phyloP scores from a whole-genome alignment of 2,329 filamentous ascomycete species.

The Sphaerulina musiva region DNA sequence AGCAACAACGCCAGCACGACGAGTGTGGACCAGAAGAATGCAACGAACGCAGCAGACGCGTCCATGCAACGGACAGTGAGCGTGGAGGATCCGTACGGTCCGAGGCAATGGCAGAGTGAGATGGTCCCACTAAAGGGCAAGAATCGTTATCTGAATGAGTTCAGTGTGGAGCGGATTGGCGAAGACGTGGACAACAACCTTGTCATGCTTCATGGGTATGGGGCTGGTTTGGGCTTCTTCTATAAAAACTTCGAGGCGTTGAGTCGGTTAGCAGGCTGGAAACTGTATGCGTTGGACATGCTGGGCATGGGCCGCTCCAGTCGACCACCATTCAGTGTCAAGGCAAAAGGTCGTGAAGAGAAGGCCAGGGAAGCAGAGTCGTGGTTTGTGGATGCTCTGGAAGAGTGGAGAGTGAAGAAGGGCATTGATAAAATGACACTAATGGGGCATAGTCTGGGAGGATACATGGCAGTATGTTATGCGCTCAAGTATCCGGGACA shows the following conservation, averaged over 20 bases:
- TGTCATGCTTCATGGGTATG: constrained; percentile 95
- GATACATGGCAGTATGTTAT: constrained; percentile 91
- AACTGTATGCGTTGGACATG: constrained; percentile 88
- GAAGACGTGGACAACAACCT: constrained; percentile 77
- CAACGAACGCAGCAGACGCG: constrained; percentile 32
- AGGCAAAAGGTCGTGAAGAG: constrained; percentile 67
- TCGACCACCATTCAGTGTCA: constrained; percentile 76
- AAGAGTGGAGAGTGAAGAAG: constrained; percentile 86
- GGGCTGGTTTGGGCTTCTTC: constrained; percentile 92
- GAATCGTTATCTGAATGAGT: constrained; percentile 83
- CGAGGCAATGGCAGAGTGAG: constrained; percentile 75
- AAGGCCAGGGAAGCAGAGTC: constrained; percentile 85
- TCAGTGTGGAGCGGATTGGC: constrained; percentile 76
- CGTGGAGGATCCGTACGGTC: constrained; percentile 69
- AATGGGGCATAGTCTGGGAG: constrained; percentile 85
- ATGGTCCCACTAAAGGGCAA: constrained; percentile 81
- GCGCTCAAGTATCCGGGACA: constrained; percentile 92
- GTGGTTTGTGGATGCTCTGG: constrained; percentile 93
- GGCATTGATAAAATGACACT: constrained; percentile 92
- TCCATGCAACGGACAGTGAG: constrained; percentile 39
- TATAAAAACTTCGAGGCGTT: constrained; percentile 96
- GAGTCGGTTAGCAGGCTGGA: constrained; percentile 72
- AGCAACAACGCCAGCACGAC: constrained; percentile 36
- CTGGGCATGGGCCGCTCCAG: constrained; percentile 89
- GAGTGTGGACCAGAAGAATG: constrained; percentile 35